Evolutionary conservation across 495 filamentous ascomycete genomes (phyloP).

Genomic region (Tricharina praecox): DNA sequence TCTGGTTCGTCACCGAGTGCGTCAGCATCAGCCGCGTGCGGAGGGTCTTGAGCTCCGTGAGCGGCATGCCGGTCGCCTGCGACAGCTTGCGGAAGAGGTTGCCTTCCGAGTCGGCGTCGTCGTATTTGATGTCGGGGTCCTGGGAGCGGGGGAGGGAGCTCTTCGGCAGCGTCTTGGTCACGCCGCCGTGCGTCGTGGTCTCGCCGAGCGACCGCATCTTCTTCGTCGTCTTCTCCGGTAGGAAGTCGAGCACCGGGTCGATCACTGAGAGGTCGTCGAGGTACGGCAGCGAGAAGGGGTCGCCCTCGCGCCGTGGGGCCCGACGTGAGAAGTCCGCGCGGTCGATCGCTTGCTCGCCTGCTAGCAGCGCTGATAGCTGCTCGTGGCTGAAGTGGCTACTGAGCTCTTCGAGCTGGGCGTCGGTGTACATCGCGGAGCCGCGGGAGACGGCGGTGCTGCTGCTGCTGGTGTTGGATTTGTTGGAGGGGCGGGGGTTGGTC

Average conservation of each 20-base stretch:
- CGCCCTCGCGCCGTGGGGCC: slow-evolving; percentile 49
- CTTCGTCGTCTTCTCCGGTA: slow-evolving; percentile 8
- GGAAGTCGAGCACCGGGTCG: slow-evolving; percentile 59
- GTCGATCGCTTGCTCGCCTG: slow-evolving; percentile 68
- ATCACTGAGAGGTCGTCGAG: slow-evolving; percentile 69
- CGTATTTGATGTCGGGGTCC: slow-evolving; percentile 17
- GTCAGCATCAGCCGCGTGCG: slow-evolving; percentile 48
- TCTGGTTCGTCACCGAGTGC: slow-evolving; percentile 75
- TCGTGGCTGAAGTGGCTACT: slow-evolving; percentile 52
- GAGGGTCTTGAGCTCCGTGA: slow-evolving; percentile 38
- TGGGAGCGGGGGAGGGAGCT: slow-evolving; percentile 27
- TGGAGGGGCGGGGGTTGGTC: not conserved
- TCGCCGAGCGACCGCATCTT: too few species aligned
- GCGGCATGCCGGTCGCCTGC: slow-evolving; percentile 47
- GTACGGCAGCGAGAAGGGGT: slow-evolving; percentile 58
- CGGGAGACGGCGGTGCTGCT: slow-evolving; percentile 12
- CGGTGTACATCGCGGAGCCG: slow-evolving; percentile 39
- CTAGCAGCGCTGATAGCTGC: slow-evolving; percentile 72
- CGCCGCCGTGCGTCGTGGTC: too few species aligned
- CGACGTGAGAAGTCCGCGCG: slow-evolving; percentile 51
- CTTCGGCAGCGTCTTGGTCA: too few species aligned
- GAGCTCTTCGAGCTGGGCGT: slow-evolving; percentile 47
- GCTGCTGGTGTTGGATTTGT: slow-evolving; percentile 12
- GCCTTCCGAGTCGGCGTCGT: slow-evolving; percentile 33
- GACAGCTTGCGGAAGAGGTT: slow-evolving; percentile 19